Evolutionary conservation across 805 yeast species (phyloP), one percentile per base, ranked within the genome.

Genomic region (Peterozyma xylosa): DNA sequence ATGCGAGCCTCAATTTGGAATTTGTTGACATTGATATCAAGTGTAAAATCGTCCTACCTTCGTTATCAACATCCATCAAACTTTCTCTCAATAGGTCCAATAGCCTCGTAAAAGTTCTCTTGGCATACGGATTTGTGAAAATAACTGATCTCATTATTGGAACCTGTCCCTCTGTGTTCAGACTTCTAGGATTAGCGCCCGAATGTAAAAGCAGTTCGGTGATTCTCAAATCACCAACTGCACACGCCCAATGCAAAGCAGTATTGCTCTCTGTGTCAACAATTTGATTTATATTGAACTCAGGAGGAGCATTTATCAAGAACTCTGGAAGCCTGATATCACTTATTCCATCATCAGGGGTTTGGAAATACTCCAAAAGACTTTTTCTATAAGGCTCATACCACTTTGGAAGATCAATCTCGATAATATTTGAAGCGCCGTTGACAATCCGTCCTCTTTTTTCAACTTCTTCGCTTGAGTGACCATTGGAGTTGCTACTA

Each of bases 191-290:
- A 62, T 81, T 76, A 2, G 96, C 93, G 4, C 96, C 95, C 35
- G 82, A 78, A 29, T 79, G 70, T 30, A 87, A 64, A 36, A 93
- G 70, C 11, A 89, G 74, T 51, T 84, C 93, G 45, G 87, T 80
- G 63, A 90, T 80, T 39, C 74, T 75, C 32, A 83, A 63, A 58
- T 82, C 86, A 3, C 98, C 99, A 76, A 93, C 88, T 1, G 98
- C 85, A 48, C 97, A 88, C 0, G 98, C 96, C 97, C 98, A 93
- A 63, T 93, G 99, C 52, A 93, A 80, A 2, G 96, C 84, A 0
- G 96, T 86, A 57, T 93, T 95, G 1, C 96, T 95, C 57, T 93
- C 97, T 46, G 86, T 90, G 59, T 93, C 99, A 21, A 93, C 86
- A 3, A 88, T 80, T 42, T 84, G 86, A 66, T 82, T 75, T 48